phyloP scores from a whole-genome alignment of 768 basidiomycete species.

The Pleurotus cornucopiae region DNA sequence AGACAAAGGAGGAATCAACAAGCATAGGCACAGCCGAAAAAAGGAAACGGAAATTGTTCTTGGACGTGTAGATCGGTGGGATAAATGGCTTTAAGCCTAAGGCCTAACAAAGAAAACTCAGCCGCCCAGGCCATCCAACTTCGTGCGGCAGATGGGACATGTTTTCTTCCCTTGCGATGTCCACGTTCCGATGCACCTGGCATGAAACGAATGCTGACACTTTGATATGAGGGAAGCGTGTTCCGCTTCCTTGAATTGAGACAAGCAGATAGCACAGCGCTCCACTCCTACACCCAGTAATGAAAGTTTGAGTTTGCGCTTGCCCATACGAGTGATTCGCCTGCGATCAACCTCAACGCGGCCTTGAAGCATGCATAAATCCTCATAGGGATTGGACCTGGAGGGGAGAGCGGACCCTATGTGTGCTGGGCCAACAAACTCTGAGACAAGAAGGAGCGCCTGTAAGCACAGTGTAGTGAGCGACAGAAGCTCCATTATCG shows the following conservation, averaged over 20 bases:
- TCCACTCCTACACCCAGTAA: constrained; percentile 61
- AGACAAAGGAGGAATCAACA: background rate
- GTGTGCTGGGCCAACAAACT: constrained; percentile 55
- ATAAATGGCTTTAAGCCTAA: background rate
- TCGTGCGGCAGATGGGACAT: constrained; percentile 63
- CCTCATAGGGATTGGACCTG: constrained; percentile 13
- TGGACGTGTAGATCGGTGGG: background rate
- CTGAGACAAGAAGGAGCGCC: constrained; percentile 58
- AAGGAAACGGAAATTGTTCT: background rate
- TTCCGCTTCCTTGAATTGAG: constrained; percentile 62
- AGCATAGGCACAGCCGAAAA: background rate
- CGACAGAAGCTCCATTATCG: constrained; percentile 11
- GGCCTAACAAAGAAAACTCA: too few species aligned
- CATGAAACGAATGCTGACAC: constrained; percentile 68
- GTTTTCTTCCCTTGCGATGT: constrained; percentile 47
- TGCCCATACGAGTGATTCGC: constrained; percentile 58
- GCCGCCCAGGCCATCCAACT: constrained; percentile 23
- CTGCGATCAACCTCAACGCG: constrained; percentile 54
- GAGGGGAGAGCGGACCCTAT: constrained; percentile 10
- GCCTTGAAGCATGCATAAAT: constrained; percentile 25
- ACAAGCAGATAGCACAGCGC: constrained; percentile 71
- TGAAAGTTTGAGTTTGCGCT: constrained; percentile 65
- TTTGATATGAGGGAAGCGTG: constrained; percentile 47
- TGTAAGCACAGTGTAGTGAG: constrained; percentile 18
- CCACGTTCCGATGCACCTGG: constrained; percentile 60